phyloP scores from a whole-genome alignment of 2,329 filamentous ascomycete species.

The Beauveria varroae region DNA sequence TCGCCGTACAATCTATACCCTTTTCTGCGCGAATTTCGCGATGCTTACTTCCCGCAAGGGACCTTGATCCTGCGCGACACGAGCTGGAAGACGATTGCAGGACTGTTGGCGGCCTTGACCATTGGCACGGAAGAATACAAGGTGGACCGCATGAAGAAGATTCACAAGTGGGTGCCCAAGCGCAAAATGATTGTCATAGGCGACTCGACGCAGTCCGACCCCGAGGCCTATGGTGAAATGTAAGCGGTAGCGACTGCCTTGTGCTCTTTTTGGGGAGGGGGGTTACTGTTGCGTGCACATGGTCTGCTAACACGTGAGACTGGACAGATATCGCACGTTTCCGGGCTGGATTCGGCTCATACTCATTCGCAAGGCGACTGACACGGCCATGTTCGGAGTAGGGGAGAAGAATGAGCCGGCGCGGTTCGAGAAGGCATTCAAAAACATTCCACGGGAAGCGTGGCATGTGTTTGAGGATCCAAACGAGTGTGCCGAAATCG shows the following conservation, averaged over 20 bases:
- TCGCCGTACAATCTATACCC: conserved; percentile 93
- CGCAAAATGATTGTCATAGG: conserved; percentile 78
- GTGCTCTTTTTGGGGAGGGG: neutral
- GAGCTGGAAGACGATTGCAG: conserved; percentile 76
- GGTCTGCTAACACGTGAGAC: conserved; percentile 12
- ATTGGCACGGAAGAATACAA: conserved; percentile 83
- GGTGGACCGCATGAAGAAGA: conserved; percentile 66
- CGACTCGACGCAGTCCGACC: conserved; percentile 86
- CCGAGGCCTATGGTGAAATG: conserved; percentile 80
- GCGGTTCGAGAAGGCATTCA: conserved; percentile 78
- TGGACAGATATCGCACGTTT: conserved; percentile 48
- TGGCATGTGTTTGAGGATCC: conserved; percentile 84
- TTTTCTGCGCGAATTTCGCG: conserved; percentile 70
- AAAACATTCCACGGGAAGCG: conserved; percentile 56
- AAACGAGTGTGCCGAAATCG: conserved; percentile 45
- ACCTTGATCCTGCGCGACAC: conserved; percentile 79
- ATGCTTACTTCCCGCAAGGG: conserved; percentile 64
- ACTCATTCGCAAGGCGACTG: conserved; percentile 75
- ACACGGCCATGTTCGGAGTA: conserved; percentile 62
- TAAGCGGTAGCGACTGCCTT: conserved; percentile 31
- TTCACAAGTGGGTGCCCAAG: conserved; percentile 70
- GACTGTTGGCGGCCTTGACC: conserved; percentile 71
- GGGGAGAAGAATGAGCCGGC: conserved; percentile 64
- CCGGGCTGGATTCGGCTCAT: conserved; percentile 76
- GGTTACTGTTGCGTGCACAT: no score